phyloP scores from a whole-genome alignment of 345 rosid species.

The Salix viminalis region DNA sequence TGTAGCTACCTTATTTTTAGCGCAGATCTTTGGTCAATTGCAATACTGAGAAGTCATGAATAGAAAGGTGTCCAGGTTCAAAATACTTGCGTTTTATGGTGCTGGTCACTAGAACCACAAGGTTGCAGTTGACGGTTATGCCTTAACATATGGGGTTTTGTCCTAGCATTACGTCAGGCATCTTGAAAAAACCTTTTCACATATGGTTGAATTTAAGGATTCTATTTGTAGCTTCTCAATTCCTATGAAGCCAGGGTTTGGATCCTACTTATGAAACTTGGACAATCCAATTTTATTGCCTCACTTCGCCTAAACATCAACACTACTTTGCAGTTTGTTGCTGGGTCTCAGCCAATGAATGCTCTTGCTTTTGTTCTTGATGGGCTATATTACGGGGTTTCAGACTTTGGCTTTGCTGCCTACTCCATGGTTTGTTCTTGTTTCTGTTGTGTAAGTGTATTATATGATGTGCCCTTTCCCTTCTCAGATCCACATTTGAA shows the following conservation, averaged over 20 bases:
- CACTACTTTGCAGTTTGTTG: constrained; percentile 64
- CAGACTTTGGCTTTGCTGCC: constrained; percentile 88
- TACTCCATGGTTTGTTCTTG: constrained; percentile 66
- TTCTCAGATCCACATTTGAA: constrained; percentile 12
- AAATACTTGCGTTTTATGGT: not conserved
- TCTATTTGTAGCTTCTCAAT: not conserved
- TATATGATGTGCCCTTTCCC: not conserved
- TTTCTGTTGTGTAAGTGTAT: not conserved
- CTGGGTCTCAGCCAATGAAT: constrained; percentile 89
- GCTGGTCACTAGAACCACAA: not conserved
- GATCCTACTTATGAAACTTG: not conserved
- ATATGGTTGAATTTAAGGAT: not conserved
- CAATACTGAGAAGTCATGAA: not conserved
- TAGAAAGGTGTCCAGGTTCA: not conserved
- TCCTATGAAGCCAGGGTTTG: not conserved
- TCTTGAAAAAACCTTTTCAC: not conserved
- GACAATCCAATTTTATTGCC: not conserved
- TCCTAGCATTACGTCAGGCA: not conserved
- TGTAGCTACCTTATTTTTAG: not conserved
- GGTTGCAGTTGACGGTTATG: not conserved
- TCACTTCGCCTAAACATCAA: not conserved
- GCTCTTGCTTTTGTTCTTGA: constrained; percentile 87
- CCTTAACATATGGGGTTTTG: not conserved
- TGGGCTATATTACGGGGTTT: constrained; percentile 91
- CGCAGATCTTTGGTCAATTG: not conserved